Evolutionary conservation across 1,284 basidiomycete genomes (phyloP).

Genomic region (Puccinia triticina): DNA sequence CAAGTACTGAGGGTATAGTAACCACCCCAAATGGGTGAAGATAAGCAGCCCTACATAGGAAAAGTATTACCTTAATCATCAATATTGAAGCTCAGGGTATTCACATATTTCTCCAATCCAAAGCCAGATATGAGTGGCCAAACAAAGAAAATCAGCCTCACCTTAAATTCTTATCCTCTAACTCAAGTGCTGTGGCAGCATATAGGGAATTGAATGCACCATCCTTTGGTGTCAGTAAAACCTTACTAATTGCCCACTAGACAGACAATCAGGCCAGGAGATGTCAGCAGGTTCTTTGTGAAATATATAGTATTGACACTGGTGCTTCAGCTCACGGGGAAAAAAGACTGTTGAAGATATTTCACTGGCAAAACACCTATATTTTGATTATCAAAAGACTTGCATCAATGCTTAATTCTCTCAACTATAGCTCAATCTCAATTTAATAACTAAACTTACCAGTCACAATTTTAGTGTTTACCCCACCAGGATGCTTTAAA

Average conservation of each 20-base stretch:
- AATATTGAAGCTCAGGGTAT: too few relatives aligned
- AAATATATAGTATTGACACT: background rate
- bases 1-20: background rate
- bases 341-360: too few relatives aligned
- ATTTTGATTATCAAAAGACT: too few relatives aligned
- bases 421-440: background rate
- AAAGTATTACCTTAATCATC: background rate
- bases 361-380: too few relatives aligned
- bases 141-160: background rate
- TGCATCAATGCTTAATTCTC: too few relatives aligned
- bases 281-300: background rate
- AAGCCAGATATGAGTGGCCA: too few relatives aligned
- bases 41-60: conserved; percentile 8
- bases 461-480: conserved; percentile 8
- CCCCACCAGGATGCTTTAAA: conserved; percentile 42
- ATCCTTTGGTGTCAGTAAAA: conserved; percentile 28
- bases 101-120: too few relatives aligned
- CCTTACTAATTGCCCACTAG: background rate
- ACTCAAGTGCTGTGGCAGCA: conserved; percentile 34
- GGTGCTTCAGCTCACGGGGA: too few relatives aligned
- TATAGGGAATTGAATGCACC: conserved; percentile 39
- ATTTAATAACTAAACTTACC: background rate
- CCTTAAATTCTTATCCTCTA: conserved; percentile 23
- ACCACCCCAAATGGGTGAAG: conserved; percentile 23
- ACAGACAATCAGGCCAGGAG: background rate